Percentiles rank a stretch among this genome's conserved stretches.
Conservation (phyloP, 306 rosid species). For the Cucumis cinereus region DNA sequence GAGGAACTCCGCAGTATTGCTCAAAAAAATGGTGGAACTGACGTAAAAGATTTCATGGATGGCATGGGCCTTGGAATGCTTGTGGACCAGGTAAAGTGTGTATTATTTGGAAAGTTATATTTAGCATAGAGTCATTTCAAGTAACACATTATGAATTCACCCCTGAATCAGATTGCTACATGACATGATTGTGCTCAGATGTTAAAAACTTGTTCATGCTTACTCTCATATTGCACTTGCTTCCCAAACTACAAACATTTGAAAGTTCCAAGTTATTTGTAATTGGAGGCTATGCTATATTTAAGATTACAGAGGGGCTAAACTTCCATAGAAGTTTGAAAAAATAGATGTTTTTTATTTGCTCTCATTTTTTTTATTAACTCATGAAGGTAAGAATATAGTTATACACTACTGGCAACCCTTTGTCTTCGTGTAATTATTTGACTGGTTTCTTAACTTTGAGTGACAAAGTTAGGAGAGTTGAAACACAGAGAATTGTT, state of each 20-base stretch:
- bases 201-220: neutral
- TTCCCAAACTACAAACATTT: neutral
- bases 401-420: neutral
- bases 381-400: neutral
- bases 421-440: constrained; percentile 4
- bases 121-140: neutral
- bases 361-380: neutral
- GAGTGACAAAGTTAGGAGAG: constrained; percentile 65
- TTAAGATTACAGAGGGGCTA: neutral
- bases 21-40: constrained; percentile 56
- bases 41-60: constrained; percentile 92
- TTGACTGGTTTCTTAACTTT: constrained; percentile 15
- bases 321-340: neutral
- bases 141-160: neutral
- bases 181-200: neutral
- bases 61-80: constrained; percentile 98
- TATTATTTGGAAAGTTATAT: neutral
- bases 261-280: neutral
- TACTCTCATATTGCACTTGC: neutral
- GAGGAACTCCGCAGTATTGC: constrained; percentile 70
- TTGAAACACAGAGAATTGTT: constrained; percentile 84
- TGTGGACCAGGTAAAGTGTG: constrained; percentile 77
- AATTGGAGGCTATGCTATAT: neutral
- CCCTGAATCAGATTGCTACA: neutral
- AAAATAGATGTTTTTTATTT: neutral